Percentiles rank a stretch among this genome's conserved stretches.
Evolutionary conservation across 176 grass and related monocot genomes (phyloP).

Genomic region (Avena insularis): DNA sequence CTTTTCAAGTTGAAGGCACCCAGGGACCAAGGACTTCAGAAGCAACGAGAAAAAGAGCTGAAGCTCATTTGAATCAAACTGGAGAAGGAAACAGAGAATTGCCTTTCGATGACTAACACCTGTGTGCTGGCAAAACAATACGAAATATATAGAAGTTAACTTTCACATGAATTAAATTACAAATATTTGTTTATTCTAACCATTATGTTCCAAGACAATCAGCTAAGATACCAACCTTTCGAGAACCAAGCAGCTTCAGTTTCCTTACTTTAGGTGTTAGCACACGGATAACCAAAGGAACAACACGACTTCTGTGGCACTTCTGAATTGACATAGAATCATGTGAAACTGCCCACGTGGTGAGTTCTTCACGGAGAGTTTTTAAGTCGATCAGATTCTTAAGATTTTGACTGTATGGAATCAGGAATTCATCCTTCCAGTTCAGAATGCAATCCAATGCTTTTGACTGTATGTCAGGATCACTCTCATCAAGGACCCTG

Average conservation of each 20-base stretch:
- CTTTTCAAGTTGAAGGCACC: conserved; percentile 53
- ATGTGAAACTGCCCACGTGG: conserved; percentile 87
- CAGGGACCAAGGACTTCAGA: conserved; percentile 71
- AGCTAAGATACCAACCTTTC: conserved; percentile 71
- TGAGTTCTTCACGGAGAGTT: conserved; percentile 86
- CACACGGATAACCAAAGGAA: conserved; percentile 83
- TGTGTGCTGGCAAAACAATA: conserved; percentile 67
- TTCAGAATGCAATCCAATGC: conserved; percentile 88
- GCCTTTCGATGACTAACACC: conserved; percentile 82
- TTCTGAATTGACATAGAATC: conserved; percentile 71
- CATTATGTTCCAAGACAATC: conserved; percentile 17
- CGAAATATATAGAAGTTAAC: conserved; percentile 38
- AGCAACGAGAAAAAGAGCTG: conserved; percentile 84
- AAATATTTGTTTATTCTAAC: conserved; percentile 3
- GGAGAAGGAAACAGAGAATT: conserved; percentile 84
- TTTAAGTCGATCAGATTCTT: conserved; percentile 74
- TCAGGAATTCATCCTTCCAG: conserved; percentile 84
- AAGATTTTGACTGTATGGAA: conserved; percentile 66
- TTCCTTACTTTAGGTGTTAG: conserved; percentile 88
- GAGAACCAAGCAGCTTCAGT: conserved; percentile 82
- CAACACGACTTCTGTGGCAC: conserved; percentile 67
- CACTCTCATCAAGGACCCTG: conserved; percentile 88
- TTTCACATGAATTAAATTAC: conserved; percentile 31
- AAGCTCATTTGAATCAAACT: conserved; percentile 86
- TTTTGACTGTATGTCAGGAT: conserved; percentile 82